Conservation (phyloP, 495 filamentous ascomycete genomes). For the Hypoxylon cercidicola region DNA sequence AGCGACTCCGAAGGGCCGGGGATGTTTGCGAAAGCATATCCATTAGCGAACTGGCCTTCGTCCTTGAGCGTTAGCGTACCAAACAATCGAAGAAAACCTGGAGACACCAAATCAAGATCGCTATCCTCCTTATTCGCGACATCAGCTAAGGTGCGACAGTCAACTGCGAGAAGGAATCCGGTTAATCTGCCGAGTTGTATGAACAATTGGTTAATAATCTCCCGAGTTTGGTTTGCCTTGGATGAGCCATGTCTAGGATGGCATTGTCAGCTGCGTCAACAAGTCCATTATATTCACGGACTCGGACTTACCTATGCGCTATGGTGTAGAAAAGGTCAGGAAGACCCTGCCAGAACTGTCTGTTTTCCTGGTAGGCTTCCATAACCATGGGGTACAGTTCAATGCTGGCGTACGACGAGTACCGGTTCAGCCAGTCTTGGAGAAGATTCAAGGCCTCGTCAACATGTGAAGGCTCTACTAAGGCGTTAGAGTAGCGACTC, state of each 20-base stretch:
- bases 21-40: slow-evolving; percentile 15
- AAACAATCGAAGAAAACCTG: slow-evolving; percentile 39
- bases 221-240: slow-evolving; percentile 36
- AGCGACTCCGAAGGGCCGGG: slow-evolving; percentile 25
- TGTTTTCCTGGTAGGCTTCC: slow-evolving; percentile 52
- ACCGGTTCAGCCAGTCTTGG: slow-evolving; percentile 57
- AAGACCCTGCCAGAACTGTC: slow-evolving; percentile 44
- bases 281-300: not conserved
- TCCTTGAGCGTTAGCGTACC: slow-evolving; percentile 27
- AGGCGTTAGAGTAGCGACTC: slow-evolving; percentile 23
- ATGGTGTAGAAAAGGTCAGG: slow-evolving; percentile 43
- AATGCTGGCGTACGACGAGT: slow-evolving; percentile 45
- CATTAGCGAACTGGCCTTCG: slow-evolving; percentile 25
- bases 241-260: slow-evolving; percentile 26
- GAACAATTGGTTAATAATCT: slow-evolving; percentile 38
- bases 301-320: slow-evolving; percentile 34
- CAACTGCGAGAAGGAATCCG: slow-evolving; percentile 39
- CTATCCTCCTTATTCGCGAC: slow-evolving; percentile 19
- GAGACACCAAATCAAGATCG: slow-evolving; percentile 39
- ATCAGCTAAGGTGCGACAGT: slow-evolving; percentile 31
- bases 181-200: slow-evolving; percentile 40
- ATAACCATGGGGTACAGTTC: slow-evolving; percentile 36
- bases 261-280: slow-evolving; percentile 9
- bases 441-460: slow-evolving; percentile 52
- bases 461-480: slow-evolving; percentile 49